Percentiles rank a stretch among this genome's conserved stretches.
Evolutionary conservation across 2,329 filamentous ascomycete genomes (phyloP).

Genomic region (Tothia fuscella): DNA sequence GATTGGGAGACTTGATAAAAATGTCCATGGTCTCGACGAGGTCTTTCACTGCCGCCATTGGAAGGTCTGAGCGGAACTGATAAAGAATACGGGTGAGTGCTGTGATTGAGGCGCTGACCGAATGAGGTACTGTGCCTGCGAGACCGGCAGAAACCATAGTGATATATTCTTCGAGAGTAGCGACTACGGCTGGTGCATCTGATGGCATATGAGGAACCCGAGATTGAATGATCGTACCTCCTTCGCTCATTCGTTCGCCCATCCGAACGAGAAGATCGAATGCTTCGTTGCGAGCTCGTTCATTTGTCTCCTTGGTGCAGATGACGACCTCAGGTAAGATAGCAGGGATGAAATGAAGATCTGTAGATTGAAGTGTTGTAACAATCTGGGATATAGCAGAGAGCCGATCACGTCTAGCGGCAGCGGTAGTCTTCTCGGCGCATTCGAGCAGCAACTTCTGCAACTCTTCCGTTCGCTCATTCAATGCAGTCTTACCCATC

Average conservation of each 20-base stretch:
- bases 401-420: constrained; percentile 75
- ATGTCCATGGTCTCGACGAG: constrained; percentile 91
- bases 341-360: constrained; percentile 85
- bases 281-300: constrained; percentile 77
- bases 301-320: constrained; percentile 94
- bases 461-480: constrained; percentile 63
- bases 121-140: constrained; percentile 84
- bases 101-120: constrained; percentile 95
- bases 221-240: constrained; percentile 68
- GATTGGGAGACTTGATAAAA: constrained; percentile 91
- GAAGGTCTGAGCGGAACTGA: constrained; percentile 67
- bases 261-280: constrained; percentile 85
- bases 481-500: constrained; percentile 61
- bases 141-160: constrained; percentile 97
- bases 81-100: constrained; percentile 88
- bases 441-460: constrained; percentile 71
- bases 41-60: constrained; percentile 60
- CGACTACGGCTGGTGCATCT: constrained; percentile 63
- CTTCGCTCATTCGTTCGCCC: constrained; percentile 67
- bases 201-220: constrained; percentile 79
- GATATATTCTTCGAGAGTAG: constrained; percentile 88
- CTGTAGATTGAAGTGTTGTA: constrained; percentile 60
- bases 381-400: constrained; percentile 72
- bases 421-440: constrained; percentile 73
- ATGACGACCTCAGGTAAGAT: constrained; percentile 92